Percentiles rank a stretch among this genome's conserved stretches.
phyloP scores from a whole-genome alignment of 2,329 filamentous ascomycete genomes.

The Dissoconium aciculare region DNA sequence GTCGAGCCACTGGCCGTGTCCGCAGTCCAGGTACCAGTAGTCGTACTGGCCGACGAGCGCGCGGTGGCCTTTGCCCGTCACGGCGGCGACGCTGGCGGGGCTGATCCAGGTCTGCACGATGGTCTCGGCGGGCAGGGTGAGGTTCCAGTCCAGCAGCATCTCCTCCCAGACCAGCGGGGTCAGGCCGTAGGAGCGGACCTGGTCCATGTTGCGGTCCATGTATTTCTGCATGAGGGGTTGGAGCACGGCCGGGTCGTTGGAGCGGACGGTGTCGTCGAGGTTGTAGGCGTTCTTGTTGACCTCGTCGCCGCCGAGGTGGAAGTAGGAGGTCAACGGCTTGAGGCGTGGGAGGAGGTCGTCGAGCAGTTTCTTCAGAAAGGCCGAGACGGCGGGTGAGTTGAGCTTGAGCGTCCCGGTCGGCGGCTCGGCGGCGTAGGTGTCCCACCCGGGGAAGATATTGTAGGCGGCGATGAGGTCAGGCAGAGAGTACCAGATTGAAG shows the following conservation, averaged over 20 bases:
- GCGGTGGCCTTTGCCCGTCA: slow-evolving; percentile 50
- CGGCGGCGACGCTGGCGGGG: slow-evolving; percentile 43
- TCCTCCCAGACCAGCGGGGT: slow-evolving; percentile 79
- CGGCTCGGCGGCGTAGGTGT: slow-evolving; percentile 39
- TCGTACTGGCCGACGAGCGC: slow-evolving; percentile 64
- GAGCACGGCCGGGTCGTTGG: slow-evolving; percentile 49
- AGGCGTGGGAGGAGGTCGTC: slow-evolving; percentile 63
- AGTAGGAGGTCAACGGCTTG: slow-evolving; percentile 54
- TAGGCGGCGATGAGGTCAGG: slow-evolving; percentile 58
- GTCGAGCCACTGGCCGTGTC: slow-evolving; percentile 64
- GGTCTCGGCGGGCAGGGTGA: slow-evolving; percentile 54
- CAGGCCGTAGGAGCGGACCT: slow-evolving; percentile 47
- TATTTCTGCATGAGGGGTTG: slow-evolving; percentile 66
- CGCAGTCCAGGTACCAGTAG: slow-evolving; percentile 65
- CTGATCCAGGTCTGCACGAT: slow-evolving; percentile 69
- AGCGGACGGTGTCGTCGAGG: slow-evolving; percentile 57
- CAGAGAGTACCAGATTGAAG: slow-evolving; percentile 48
- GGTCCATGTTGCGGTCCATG: slow-evolving; percentile 52
- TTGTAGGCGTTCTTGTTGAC: slow-evolving; percentile 62
- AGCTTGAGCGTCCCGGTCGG: slow-evolving; percentile 55
- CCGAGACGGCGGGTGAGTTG: slow-evolving; percentile 53
- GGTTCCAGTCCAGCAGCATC: slow-evolving; percentile 63
- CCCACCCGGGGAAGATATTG: slow-evolving; percentile 39
- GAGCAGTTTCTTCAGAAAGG: slow-evolving; percentile 58
- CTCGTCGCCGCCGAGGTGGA: slow-evolving; percentile 81